A percentile compares a stretch with the other conserved stretches of the same genome.
These are phyloP conservation scores for Pleurotus pulmonarius DNA, from an alignment of 768 basidiomycete species.

Conservation along the genomic window DNA sequence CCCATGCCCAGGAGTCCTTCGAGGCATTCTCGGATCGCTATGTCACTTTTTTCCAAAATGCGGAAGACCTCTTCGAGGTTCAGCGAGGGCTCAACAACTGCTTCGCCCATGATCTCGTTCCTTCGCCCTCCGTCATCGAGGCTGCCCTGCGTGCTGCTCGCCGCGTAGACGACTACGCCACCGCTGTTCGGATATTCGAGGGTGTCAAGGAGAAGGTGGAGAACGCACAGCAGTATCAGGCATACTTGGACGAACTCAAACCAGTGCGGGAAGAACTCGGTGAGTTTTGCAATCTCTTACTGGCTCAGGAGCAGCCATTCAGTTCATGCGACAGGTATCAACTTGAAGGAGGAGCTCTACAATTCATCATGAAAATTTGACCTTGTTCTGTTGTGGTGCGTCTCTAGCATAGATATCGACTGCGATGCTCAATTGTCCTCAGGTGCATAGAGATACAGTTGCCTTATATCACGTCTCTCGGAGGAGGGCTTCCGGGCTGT, in stretches of 20 bases:
- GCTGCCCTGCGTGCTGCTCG: conserved; percentile 84
- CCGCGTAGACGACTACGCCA: conserved; percentile 95
- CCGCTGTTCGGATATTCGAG: conserved; percentile 94
- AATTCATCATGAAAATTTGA: conserved; percentile 26
- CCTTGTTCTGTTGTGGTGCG: neutral
- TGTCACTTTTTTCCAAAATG: conserved; percentile 87
- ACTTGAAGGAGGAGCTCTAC: conserved; percentile 43
- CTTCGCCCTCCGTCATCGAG: conserved; percentile 78
- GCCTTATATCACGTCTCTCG: no score
- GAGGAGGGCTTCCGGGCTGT: no score
- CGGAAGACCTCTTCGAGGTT: conserved; percentile 96
- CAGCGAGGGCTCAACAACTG: conserved; percentile 99
- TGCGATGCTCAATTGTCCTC: neutral
- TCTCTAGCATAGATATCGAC: neutral
- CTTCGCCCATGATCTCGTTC: conserved; percentile 97
- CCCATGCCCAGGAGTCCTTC: conserved; percentile 86
- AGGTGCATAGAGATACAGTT: no score
- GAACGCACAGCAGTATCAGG: conserved; percentile 92
- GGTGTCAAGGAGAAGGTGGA: conserved; percentile 97
- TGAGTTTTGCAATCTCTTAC: conserved; percentile 25
- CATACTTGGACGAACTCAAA: conserved; percentile 89
- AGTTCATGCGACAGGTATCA: conserved; percentile 26
- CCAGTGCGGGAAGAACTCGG: conserved; percentile 89
- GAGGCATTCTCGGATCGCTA: conserved; percentile 94
- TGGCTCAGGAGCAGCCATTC: neutral